phyloP scores from a whole-genome alignment of 352 stramenopile species.

The Aphanomyces astaci region DNA sequence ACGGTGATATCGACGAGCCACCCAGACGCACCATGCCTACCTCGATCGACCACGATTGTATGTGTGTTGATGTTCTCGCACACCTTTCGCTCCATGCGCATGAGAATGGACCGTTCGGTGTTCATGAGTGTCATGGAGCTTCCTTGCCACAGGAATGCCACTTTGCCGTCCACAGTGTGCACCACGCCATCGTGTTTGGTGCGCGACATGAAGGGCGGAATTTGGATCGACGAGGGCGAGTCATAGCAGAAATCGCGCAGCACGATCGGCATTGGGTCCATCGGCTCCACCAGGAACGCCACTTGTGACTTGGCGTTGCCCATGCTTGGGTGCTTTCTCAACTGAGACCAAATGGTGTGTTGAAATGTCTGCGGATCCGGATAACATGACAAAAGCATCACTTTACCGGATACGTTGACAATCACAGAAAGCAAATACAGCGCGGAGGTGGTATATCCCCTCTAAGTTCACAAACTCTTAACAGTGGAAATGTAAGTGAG shows the following conservation, averaged over 20 bases:
- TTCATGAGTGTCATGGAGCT: background rate
- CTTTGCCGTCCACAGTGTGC: background rate
- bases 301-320: background rate
- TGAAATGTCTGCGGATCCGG: background rate
- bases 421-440: too few species aligned
- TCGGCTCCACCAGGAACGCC: slow-evolving; percentile 1
- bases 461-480: too few species aligned
- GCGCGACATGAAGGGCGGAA: background rate
- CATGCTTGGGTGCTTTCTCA: too few species aligned
- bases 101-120: background rate
- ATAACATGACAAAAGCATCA: too few species aligned
- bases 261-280: slow-evolving; percentile 15
- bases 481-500: too few species aligned
- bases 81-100: slow-evolving; percentile 8
- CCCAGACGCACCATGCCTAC: background rate
- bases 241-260: background rate
- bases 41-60: background rate
- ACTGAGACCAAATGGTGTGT: background rate
- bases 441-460: too few species aligned
- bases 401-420: too few species aligned
- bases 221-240: background rate
- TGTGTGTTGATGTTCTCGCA: slow-evolving; percentile 13
- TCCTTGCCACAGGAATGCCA: background rate
- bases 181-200: slow-evolving; percentile 5
- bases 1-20: slow-evolving; percentile 6